Conservation (phyloP, 805 yeast species). For the Myxozyma neglecta region DNA sequence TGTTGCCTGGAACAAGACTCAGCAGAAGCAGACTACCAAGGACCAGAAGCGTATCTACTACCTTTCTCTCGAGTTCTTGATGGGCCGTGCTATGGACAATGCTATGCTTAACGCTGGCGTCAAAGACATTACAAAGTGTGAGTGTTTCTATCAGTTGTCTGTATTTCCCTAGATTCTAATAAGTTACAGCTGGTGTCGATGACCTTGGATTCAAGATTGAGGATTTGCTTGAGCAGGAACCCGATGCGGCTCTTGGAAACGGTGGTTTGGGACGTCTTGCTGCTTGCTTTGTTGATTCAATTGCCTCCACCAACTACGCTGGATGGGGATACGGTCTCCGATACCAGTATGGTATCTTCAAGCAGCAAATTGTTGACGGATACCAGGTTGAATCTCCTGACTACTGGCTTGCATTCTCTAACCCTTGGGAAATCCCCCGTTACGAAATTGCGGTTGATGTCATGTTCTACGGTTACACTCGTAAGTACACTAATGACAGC, state of each 20-base stretch:
- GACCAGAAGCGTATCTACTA: conserved; percentile 87
- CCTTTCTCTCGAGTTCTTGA: conserved; percentile 79
- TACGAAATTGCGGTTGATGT: conserved; percentile 84
- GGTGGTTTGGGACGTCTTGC: conserved; percentile 95
- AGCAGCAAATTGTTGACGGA: conserved; percentile 86
- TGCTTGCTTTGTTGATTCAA: conserved; percentile 88
- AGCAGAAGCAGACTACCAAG: conserved; percentile 78
- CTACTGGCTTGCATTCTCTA: conserved; percentile 84
- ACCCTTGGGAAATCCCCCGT: conserved; percentile 93
- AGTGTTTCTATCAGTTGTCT: background rate
- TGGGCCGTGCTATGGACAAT: conserved; percentile 95
- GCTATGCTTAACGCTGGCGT: conserved; percentile 80
- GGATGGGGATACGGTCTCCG: conserved; percentile 97
- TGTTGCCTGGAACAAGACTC: conserved; percentile 90
- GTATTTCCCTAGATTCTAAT: background rate
- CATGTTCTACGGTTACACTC: conserved; percentile 82
- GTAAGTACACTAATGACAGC: conserved; percentile 52
- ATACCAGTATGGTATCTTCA: conserved; percentile 90
- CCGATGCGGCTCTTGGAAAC: conserved; percentile 92
- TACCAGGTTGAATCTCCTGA: conserved; percentile 94
- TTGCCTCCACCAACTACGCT: conserved; percentile 80
- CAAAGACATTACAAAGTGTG: conserved; percentile 53
- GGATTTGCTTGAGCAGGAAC: conserved; percentile 80
- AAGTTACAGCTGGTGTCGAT: conserved; percentile 48
- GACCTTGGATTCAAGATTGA: conserved; percentile 87